Conservation (phyloP, 768 basidiomycete genomes). For the Kockovaella imperatae region DNA sequence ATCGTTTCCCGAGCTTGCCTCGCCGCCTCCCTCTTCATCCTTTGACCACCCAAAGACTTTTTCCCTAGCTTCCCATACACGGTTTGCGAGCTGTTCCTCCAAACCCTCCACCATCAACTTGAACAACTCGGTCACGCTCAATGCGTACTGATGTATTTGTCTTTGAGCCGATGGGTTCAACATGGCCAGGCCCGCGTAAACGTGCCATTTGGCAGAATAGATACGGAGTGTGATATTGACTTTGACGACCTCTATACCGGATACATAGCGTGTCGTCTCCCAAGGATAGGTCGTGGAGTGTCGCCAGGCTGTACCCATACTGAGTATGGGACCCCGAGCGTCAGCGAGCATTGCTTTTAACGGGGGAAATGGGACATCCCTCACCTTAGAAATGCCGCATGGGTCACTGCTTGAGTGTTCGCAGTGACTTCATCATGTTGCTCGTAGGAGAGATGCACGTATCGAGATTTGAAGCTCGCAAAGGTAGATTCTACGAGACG, state of each 20-base stretch:
- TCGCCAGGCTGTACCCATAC: slow-evolving; percentile 98
- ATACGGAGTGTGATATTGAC: slow-evolving; percentile 94
- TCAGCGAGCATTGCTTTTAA: neutral
- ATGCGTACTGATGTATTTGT: slow-evolving; percentile 87
- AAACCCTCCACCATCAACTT: slow-evolving; percentile 77
- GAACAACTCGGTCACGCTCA: slow-evolving; percentile 77
- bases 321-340: slow-evolving; percentile 41
- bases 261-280: slow-evolving; percentile 86
- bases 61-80: slow-evolving; percentile 66
- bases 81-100: slow-evolving; percentile 54
- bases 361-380: slow-evolving; percentile 1
- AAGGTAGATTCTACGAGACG: slow-evolving; percentile 74
- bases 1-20: neutral
- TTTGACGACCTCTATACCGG: slow-evolving; percentile 96
- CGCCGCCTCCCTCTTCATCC: slow-evolving; percentile 25
- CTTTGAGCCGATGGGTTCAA: slow-evolving; percentile 80
- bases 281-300: slow-evolving; percentile 73
- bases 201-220: slow-evolving; percentile 96
- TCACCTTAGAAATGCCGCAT: slow-evolving; percentile 92
- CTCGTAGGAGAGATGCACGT: slow-evolving; percentile 88
- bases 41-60: slow-evolving; percentile 60
- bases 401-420: slow-evolving; percentile 96
- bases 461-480: slow-evolving; percentile 68
- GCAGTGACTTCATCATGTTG: slow-evolving; percentile 95
- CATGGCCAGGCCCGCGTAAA: slow-evolving; percentile 97